Conservation (phyloP, 108 stramenopile genomes). For the Cyclotella cryptica region DNA sequence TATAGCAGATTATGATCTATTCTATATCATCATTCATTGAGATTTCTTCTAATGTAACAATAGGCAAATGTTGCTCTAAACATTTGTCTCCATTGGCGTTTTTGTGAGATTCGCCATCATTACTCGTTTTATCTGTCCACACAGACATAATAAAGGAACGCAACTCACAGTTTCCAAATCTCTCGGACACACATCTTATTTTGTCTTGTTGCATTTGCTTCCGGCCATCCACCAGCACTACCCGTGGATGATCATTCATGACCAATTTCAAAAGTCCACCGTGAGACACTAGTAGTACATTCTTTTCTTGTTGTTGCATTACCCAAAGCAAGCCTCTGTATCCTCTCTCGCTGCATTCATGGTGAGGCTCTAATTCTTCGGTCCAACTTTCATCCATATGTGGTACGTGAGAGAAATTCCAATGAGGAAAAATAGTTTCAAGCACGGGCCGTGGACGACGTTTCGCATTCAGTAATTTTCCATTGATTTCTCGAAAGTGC, state of each 20-base stretch:
- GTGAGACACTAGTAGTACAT: constrained; percentile 68
- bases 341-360: constrained; percentile 73
- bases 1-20: background rate
- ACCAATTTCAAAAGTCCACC: constrained; percentile 74
- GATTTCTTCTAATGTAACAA: constrained; percentile 38
- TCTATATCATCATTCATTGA: background rate
- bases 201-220: background rate
- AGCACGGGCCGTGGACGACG: constrained; percentile 59
- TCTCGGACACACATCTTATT: constrained; percentile 43
- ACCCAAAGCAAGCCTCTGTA: constrained; percentile 70
- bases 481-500: constrained; percentile 83
- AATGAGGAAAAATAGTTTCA: constrained; percentile 61
- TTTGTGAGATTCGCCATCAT: background rate
- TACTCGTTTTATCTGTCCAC: constrained; percentile 16
- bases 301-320: constrained; percentile 55
- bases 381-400: constrained; percentile 65
- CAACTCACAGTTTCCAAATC: constrained; percentile 88
- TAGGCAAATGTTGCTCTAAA: constrained; percentile 13
- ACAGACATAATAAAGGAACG: constrained; percentile 61
- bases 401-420: constrained; percentile 62
- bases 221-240: constrained; percentile 62
- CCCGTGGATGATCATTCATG: constrained; percentile 65
- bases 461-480: constrained; percentile 75
- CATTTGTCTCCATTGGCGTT: background rate
- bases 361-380: constrained; percentile 63